Conservation (phyloP, 2,329 filamentous ascomycete species). For the Fusarium clavum region DNA sequence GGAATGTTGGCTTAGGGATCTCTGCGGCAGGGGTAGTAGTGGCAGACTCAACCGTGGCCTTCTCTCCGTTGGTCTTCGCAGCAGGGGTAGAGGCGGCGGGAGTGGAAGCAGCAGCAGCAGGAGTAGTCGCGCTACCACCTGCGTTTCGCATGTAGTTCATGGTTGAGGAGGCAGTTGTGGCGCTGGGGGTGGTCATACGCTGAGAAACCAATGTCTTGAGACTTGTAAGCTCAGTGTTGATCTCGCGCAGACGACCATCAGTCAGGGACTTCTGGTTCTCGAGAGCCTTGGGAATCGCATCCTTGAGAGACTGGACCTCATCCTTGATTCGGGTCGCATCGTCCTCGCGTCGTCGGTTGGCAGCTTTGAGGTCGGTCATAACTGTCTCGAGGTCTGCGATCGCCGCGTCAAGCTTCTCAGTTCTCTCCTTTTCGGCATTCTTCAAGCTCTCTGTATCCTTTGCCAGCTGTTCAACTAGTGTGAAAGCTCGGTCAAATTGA, state of each 20-base stretch:
- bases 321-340: constrained; percentile 88
- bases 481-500: constrained; percentile 91
- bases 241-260: constrained; percentile 83
- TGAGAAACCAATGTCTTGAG: constrained; percentile 86
- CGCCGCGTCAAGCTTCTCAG: constrained; percentile 83
- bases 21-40: constrained; percentile 47
- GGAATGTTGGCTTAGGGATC: constrained; percentile 47
- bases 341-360: constrained; percentile 84
- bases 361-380: constrained; percentile 82
- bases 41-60: constrained; percentile 42
- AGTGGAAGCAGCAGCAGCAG: constrained; percentile 46
- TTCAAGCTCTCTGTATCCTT: constrained; percentile 93
- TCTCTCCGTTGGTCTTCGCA: constrained; percentile 45
- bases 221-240: constrained; percentile 89
- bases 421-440: constrained; percentile 84
- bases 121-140: constrained; percentile 35
- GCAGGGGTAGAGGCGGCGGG: constrained; percentile 38
- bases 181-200: constrained; percentile 61
- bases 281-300: constrained; percentile 88
- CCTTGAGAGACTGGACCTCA: constrained; percentile 84
- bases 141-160: constrained; percentile 44
- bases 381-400: constrained; percentile 87
- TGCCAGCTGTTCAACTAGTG: constrained; percentile 89
- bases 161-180: constrained; percentile 45
- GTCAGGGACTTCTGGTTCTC: constrained; percentile 87